Percentiles rank a stretch among this genome's conserved stretches.
Evolutionary conservation across 1,284 basidiomycete species (phyloP).

Genomic region (Ceratobasidium sp.): DNA sequence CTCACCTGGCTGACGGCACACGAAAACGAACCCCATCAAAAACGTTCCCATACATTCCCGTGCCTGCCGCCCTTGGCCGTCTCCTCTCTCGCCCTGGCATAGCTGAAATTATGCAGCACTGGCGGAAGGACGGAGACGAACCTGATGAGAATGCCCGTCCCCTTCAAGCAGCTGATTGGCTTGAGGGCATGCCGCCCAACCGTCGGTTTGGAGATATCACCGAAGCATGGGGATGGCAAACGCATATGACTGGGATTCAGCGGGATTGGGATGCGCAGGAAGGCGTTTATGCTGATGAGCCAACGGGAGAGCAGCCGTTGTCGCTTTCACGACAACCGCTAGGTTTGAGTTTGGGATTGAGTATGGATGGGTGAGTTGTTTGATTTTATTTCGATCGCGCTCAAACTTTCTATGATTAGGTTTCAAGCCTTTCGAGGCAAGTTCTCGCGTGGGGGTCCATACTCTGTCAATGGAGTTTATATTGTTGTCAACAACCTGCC

Average conservation of each 20-base stretch:
- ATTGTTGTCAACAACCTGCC: slow-evolving; percentile 4
- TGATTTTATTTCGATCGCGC: not conserved
- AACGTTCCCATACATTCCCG: not conserved
- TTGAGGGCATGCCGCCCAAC: not conserved
- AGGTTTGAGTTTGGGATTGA: not conserved
- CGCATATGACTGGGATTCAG: not conserved
- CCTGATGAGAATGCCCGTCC: not conserved
- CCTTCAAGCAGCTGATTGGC: not conserved
- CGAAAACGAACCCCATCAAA: not conserved
- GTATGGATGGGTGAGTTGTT: not conserved
- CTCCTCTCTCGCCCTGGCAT: not conserved
- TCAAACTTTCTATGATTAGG: not conserved
- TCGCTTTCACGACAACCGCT: not conserved
- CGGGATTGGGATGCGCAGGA: not conserved
- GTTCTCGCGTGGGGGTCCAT: not conserved
- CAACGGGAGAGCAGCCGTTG: not conserved
- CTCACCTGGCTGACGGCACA: not conserved
- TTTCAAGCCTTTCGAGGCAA: not conserved
- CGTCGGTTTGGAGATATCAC: not conserved
- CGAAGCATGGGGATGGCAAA: not conserved
- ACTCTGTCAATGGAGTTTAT: not conserved
- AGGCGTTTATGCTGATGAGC: not conserved
- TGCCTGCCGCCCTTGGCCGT: not conserved
- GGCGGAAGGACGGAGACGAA: not conserved
- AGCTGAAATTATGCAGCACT: not conserved